Base-by-base conservation (phyloP, 306 rosid species). In the Albizia julibrissin region DNA sequence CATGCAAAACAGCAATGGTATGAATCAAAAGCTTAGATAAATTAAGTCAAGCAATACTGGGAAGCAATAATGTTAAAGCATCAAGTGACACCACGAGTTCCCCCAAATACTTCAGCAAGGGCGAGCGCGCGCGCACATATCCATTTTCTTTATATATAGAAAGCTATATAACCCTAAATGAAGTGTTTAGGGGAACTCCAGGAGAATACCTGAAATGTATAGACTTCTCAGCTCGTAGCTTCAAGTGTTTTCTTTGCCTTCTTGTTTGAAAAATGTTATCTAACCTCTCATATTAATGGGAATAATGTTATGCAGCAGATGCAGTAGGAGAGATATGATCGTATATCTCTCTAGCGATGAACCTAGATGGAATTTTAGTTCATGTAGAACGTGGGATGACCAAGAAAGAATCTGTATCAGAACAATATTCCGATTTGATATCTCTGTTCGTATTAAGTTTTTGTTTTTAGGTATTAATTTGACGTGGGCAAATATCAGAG, bases 161-260 rank as follows among this genome's bases (percentile, higher is more conserved):
- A 44, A 44, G 49, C 16, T 44, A 44, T 13, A 42, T 44, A 44
- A 13, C 74, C 87, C 84, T 73, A 33, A 21, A 34, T 84, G 87
- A 85, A 85, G 87, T 29, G 79, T 33, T 43, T 80, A 52, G 6
- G 76, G 82, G 22, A 85, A 85, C 87, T 81, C 87, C 59, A 76
- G 87, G 87, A 64, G 81, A n/a, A 76, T 40, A 71, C 80, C 80
- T 72, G 82, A 72, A 59, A 13, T 15, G 31, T 16, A 21, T 56
- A n/a, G 12, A 56, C 52, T 13, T 47, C 26, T 56, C 64, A 56
- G 22, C 27, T 2, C 5, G 4, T n/a, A 56, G 13, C 64, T 22
- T 56, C 64, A n/a, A 9, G 64, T 56, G 11, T 37, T 37, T 37
- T 37, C 8, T 5, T 37, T 37, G 39, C 39, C 39, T 37, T 37